Evolutionary conservation across 345 rosid genomes (phyloP).

Genomic region (Eucalyptus sp.): DNA sequence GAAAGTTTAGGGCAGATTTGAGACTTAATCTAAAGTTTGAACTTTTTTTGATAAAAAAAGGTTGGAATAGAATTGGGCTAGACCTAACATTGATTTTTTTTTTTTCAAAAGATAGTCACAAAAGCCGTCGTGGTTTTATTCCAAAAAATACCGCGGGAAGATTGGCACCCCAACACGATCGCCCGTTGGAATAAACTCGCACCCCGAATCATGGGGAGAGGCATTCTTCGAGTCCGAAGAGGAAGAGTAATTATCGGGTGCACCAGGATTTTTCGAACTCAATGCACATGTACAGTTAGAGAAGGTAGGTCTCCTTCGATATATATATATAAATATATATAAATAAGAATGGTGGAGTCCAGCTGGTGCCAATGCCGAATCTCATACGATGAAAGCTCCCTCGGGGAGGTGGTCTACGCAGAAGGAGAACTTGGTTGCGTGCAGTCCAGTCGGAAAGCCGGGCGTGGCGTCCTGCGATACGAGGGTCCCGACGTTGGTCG

Average conservation of each 20-base stretch:
- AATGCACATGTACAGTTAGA: background rate
- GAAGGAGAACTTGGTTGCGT: background rate
- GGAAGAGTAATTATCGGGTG: background rate
- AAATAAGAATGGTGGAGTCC: background rate
- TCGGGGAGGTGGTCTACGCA: background rate
- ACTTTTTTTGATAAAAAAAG: background rate
- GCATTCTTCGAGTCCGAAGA: background rate
- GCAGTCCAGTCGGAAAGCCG: background rate
- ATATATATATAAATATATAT: no score
- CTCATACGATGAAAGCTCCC: background rate
- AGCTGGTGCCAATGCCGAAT: background rate
- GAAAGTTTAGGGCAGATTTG: background rate
- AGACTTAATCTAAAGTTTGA: background rate
- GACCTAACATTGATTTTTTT: background rate
- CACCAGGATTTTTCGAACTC: background rate
- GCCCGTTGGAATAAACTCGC: background rate
- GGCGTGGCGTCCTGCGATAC: background rate
- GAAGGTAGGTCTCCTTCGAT: background rate
- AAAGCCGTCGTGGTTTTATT: background rate
- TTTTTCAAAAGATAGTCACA: background rate
- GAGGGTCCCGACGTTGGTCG: background rate
- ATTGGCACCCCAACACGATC: background rate
- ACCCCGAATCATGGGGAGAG: background rate
- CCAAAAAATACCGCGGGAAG: background rate
- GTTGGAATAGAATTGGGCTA: no score